Evolutionary conservation across 371 early-diverging fungal genomes (phyloP).

Genomic region (Mortierella sp.): DNA sequence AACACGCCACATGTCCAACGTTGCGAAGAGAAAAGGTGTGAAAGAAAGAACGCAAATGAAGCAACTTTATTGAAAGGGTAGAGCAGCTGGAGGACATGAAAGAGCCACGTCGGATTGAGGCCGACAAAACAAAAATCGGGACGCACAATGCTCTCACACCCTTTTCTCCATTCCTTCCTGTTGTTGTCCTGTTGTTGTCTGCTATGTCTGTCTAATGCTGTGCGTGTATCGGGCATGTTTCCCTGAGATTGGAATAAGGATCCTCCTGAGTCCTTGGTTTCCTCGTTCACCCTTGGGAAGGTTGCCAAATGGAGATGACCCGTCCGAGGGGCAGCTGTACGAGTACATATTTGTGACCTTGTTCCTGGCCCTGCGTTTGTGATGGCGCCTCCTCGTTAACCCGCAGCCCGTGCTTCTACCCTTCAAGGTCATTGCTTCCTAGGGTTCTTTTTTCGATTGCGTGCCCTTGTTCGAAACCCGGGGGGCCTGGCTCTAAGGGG

Average conservation of each 20-base stretch:
- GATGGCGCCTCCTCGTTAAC: no score
- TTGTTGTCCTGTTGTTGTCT: neutral
- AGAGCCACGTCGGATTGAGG: neutral
- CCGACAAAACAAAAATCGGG: neutral
- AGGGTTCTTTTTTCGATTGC: no score
- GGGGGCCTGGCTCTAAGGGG: no score
- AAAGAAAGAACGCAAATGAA: neutral
- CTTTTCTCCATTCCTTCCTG: neutral
- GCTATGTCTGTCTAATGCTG: neutral
- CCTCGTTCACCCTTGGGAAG: neutral
- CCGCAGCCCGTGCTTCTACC: no score
- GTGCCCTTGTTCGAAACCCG: neutral
- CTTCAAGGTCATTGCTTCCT: no score
- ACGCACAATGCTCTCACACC: neutral
- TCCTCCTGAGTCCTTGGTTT: neutral
- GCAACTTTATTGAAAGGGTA: neutral
- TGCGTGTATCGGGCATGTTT: neutral
- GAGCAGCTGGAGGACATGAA: neutral
- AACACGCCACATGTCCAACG: slow-evolving; percentile 6
- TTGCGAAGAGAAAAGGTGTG: neutral
- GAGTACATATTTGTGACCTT: no score
- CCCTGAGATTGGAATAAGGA: neutral
- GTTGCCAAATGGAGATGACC: neutral
- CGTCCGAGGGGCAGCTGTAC: neutral
- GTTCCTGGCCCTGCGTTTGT: no score